Evolutionary conservation across 768 basidiomycete genomes (phyloP), one percentile per base, ranked within the genome.

Genomic region (Clitopilus passeckerianus): DNA sequence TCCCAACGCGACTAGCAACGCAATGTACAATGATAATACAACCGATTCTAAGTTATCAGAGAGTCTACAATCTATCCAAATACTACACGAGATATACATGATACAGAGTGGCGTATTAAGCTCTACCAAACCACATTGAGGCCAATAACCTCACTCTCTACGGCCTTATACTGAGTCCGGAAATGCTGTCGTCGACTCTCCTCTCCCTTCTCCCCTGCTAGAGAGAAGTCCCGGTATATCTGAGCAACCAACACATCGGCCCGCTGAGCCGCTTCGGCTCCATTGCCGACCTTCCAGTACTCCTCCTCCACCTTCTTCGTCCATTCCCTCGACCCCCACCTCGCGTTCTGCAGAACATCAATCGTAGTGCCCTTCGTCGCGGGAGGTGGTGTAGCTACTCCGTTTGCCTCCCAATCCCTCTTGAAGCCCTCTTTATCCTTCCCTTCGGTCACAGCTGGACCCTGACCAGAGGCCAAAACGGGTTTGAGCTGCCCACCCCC

Each of bases 401-500:
- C 87, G 57, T 70, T 76, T 56, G 77, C 82, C 53, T 77, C 78
- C 84, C 89, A 86, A 52, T 87, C 79, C 62, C 89, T 75, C 59
- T 71, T 64, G 65, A 85, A 86, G 8, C 89, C 90, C 70, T 93
- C 91, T 57, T 75, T 84, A 67, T 93, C 74, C 34, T 61, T 55
- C 22, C 46, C 46, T 23, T 50, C n/a, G 46, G 6, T 54, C 81
- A 66, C 44, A 20, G 50, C 10, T 22, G 35, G 16, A 3, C 24
- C 10, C 22, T 50, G 30, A 9, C 34, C 33, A 15, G 27, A 30
- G 30, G 44, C 43, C n/a, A 54, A 8, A 43, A 71, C 60, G 16
- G 77, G 76, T 67, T 80, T 80, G 57, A 89, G 71, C 76, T 98
- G 97, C 5, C 97, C 97, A 20, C 96, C 97, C 7, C 97, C 97